Conservation (phyloP, 148 eudicot species). For the Oxyria digyna region DNA sequence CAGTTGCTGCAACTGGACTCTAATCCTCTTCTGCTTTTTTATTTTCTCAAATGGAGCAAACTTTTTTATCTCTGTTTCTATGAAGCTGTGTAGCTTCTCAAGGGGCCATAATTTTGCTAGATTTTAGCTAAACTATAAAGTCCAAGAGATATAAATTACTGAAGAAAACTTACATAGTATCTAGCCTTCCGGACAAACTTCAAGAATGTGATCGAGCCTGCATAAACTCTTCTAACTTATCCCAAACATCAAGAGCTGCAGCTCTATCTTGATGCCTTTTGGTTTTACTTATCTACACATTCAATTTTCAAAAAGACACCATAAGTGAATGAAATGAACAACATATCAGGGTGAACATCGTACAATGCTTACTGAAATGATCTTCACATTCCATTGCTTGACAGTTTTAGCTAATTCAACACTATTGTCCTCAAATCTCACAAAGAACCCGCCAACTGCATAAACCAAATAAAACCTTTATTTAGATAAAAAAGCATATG, state of each 20-base stretch:
- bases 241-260: constrained; percentile 96
- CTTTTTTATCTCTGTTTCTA: too few species aligned
- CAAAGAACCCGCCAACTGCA: constrained; percentile 79
- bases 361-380: constrained; percentile 59
- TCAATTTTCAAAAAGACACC: not conserved
- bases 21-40: too few species aligned
- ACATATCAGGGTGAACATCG: not conserved
- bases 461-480: not conserved
- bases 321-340: not conserved
- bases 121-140: not conserved
- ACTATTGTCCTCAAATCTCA: constrained; percentile 96
- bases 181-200: constrained; percentile 13
- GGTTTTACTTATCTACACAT: constrained; percentile 94
- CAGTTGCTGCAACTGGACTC: too few species aligned
- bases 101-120: too few species aligned
- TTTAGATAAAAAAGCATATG: not conserved
- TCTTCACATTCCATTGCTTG: constrained; percentile 97
- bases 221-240: constrained; percentile 70
- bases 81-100: too few species aligned
- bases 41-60: too few species aligned
- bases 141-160: not conserved
- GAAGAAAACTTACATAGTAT: constrained; percentile 11
- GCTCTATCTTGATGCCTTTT: constrained; percentile 94
- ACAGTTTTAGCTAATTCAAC: constrained; percentile 80
- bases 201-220: constrained; percentile 67